Percentiles rank a stretch among this genome's conserved stretches.
These are phyloP conservation scores for Grigorovia transvaalensis DNA, from an alignment of 805 yeast genomes.

Conservation along the genomic window DNA sequence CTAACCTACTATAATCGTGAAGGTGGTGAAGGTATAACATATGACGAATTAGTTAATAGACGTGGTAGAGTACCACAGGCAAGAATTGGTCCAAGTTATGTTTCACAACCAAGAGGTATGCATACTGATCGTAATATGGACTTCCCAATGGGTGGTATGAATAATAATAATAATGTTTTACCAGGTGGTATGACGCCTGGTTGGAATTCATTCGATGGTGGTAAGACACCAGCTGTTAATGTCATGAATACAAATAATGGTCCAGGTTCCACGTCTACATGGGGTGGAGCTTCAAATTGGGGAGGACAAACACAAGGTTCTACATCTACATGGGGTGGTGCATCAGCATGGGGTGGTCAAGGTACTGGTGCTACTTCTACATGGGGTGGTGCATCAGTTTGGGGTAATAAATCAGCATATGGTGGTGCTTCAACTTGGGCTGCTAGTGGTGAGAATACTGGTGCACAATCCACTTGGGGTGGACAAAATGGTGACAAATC, in stretches of 20 bases:
- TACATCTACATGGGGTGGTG: conserved; percentile 35
- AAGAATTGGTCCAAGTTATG: conserved; percentile 28
- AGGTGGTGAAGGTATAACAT: conserved; percentile 61
- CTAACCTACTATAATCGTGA: conserved; percentile 60
- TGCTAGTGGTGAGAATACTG: conserved; percentile 32
- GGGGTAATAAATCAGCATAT: conserved; percentile 31
- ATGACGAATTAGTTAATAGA: conserved; percentile 62
- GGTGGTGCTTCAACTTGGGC: conserved; percentile 43
- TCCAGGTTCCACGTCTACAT: conserved; percentile 29
- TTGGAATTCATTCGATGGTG: conserved; percentile 46
- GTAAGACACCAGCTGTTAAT: conserved; percentile 33
- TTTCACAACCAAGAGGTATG: conserved; percentile 28
- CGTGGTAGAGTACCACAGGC: conserved; percentile 32
- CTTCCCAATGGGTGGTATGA: conserved; percentile 21
- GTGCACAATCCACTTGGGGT: conserved; percentile 38
- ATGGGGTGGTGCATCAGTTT: conserved; percentile 32
- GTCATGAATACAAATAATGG: conserved; percentile 21
- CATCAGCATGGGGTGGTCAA: conserved; percentile 35
- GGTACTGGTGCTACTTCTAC: conserved; percentile 30
- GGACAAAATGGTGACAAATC: conserved; percentile 32
- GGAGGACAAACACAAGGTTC: conserved; percentile 32
- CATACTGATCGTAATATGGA: conserved; percentile 25
- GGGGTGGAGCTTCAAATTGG: conserved; percentile 40
- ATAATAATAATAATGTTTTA: conserved; percentile 25
- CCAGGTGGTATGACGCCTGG: conserved; percentile 41